These are phyloP conservation scores for Alternaria angustiovoidea DNA, from an alignment of 2,329 filamentous ascomycete species.

Conservation along the genomic window DNA sequence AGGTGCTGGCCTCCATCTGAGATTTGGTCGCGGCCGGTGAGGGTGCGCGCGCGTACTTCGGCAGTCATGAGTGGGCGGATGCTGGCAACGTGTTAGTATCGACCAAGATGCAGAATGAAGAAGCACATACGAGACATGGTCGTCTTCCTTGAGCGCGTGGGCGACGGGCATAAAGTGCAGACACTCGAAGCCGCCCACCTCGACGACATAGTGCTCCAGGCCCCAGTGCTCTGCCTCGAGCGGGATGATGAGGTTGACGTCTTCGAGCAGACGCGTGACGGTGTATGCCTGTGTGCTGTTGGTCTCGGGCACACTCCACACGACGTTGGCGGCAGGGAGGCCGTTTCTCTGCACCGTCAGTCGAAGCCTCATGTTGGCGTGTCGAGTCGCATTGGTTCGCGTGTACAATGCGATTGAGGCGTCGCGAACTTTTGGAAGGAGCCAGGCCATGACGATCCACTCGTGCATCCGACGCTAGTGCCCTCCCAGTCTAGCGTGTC, in stretches of 20 bases:
- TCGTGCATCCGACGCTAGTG: not conserved
- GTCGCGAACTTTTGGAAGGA: slow-evolving; percentile 17
- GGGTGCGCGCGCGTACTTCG: slow-evolving; percentile 75
- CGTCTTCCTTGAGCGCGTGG: slow-evolving; percentile 78
- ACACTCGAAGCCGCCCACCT: slow-evolving; percentile 82
- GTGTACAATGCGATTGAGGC: not conserved
- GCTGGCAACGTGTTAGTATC: slow-evolving; percentile 53
- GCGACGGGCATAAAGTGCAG: slow-evolving; percentile 81
- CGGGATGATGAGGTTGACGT: slow-evolving; percentile 81
- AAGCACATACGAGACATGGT: slow-evolving; percentile 75
- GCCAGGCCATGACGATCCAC: slow-evolving; percentile 9
- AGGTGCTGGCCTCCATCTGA: slow-evolving; percentile 79
- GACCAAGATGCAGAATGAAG: not conserved
- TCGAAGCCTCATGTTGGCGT: slow-evolving; percentile 47
- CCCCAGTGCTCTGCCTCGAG: slow-evolving; percentile 85
- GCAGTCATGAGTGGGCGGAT: slow-evolving; percentile 79
- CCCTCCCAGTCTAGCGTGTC: not conserved
- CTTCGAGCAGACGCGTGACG: slow-evolving; percentile 76
- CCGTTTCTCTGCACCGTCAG: slow-evolving; percentile 48
- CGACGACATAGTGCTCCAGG: slow-evolving; percentile 87
- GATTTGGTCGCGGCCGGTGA: slow-evolving; percentile 84
- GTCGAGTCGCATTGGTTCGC: slow-evolving; percentile 13
- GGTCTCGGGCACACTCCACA: slow-evolving; percentile 48
- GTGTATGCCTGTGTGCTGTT: slow-evolving; percentile 58
- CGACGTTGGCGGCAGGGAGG: slow-evolving; percentile 49